These are phyloP conservation scores for Corchorus capsularis DNA, from an alignment of 345 rosid species.

Conservation along the genomic window DNA sequence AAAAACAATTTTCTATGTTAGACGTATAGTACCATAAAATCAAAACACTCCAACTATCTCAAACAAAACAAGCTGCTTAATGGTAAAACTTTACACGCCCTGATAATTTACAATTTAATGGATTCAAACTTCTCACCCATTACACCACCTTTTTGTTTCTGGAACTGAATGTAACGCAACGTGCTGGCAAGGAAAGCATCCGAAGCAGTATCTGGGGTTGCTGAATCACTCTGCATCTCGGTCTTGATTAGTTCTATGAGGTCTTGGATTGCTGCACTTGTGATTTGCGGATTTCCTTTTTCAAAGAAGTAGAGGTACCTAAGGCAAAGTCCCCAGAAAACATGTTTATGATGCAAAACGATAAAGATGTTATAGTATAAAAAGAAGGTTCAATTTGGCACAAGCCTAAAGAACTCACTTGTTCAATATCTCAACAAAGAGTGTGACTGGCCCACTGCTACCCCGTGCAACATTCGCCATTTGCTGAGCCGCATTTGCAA, in stretches of 20 bases:
- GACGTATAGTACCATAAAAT: not conserved
- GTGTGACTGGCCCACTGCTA: conserved; percentile 71
- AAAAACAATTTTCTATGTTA: not conserved
- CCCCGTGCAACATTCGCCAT: conserved; percentile 77
- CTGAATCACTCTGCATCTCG: conserved; percentile 71
- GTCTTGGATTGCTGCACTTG: conserved; percentile 60
- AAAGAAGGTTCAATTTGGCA: conserved; percentile 5
- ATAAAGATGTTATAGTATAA: not conserved
- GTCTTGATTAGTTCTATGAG: conserved; percentile 67
- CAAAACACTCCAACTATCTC: not conserved
- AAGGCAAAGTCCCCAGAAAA: not conserved
- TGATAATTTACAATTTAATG: conserved; percentile 44
- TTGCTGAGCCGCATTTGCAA: conserved; percentile 93
- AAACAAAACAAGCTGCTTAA: not conserved
- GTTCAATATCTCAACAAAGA: conserved; percentile 85
- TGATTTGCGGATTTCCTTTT: conserved; percentile 75
- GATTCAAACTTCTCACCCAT: conserved; percentile 68
- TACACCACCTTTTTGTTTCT: conserved; percentile 78
- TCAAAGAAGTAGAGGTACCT: conserved; percentile 84
- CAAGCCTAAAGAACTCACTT: conserved; percentile 47
- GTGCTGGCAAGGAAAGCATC: conserved; percentile 72
- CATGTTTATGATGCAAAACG: not conserved
- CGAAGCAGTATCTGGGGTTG: conserved; percentile 48
- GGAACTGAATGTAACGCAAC: conserved; percentile 66
- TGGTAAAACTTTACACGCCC: not conserved